These are phyloP conservation scores for Zygotorulaspora chibaensis DNA, from an alignment of 805 yeast species.

Conservation along the genomic window DNA sequence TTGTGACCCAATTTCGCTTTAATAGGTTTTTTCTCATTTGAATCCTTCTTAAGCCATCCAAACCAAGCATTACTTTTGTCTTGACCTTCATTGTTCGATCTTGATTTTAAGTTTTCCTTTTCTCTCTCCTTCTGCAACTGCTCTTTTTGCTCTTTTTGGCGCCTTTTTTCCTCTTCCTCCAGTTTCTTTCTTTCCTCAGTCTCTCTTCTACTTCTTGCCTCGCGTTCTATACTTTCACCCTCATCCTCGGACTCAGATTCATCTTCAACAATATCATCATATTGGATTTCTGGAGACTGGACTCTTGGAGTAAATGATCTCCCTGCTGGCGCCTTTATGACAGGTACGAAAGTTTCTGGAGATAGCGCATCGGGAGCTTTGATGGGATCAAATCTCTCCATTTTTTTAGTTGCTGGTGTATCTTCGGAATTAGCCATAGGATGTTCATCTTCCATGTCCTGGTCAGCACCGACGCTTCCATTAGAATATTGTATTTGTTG, in stretches of 20 bases:
- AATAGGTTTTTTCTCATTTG: conserved; percentile 68
- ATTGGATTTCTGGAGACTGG: conserved; percentile 40
- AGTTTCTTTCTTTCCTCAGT: conserved; percentile 13
- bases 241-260: conserved; percentile 40
- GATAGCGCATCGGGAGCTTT: conserved; percentile 20
- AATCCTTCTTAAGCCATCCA: conserved; percentile 59
- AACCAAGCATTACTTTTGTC: conserved; percentile 40
- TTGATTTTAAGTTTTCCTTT: conserved; percentile 11
- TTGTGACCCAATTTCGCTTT: conserved; percentile 84
- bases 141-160: conserved; percentile 21
- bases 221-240: conserved; percentile 25
- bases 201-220: conserved; percentile 23
- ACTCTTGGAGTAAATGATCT: conserved; percentile 18
- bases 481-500: too few species aligned
- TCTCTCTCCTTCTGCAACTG: conserved; percentile 20
- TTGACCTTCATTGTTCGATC: conserved; percentile 2
- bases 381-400: conserved; percentile 23
- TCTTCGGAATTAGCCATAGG: neutral
- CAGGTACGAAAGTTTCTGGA: conserved; percentile 26
- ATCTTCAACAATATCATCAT: conserved; percentile 43
- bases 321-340: conserved; percentile 25
- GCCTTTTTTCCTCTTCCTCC: conserved; percentile 19
- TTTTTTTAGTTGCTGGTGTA: neutral
- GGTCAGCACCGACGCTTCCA: too few species aligned
- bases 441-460: neutral